phyloP scores from a whole-genome alignment of 768 basidiomycete genomes.

The Strobilomyces dryophilus region DNA sequence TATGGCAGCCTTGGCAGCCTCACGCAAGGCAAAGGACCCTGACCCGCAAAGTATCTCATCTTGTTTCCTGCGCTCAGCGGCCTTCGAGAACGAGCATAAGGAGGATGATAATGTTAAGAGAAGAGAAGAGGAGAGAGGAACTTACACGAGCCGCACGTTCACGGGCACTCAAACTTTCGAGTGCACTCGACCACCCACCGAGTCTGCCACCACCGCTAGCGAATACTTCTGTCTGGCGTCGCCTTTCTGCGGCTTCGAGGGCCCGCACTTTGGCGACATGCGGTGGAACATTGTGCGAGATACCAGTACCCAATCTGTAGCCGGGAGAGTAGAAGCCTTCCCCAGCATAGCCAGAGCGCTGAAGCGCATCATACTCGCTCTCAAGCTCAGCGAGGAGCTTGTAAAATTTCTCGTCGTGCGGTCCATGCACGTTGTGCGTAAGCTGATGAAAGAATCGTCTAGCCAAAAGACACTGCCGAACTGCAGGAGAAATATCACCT shows the following conservation, averaged over 20 bases:
- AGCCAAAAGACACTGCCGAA: not conserved
- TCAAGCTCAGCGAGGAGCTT: constrained; percentile 67
- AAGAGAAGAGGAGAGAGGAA: constrained; percentile 45
- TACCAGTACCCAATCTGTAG: constrained; percentile 56
- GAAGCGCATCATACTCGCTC: constrained; percentile 80
- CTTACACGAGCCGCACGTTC: constrained; percentile 59
- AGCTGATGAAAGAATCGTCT: constrained; percentile 46
- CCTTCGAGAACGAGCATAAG: constrained; percentile 42
- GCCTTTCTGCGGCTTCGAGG: constrained; percentile 76
- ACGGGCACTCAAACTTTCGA: constrained; percentile 49
- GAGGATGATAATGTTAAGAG: not conserved
- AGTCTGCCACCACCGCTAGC: constrained; percentile 56
- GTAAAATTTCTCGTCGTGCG: constrained; percentile 85
- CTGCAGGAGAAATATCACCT: constrained; percentile 42
- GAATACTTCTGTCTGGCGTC: constrained; percentile 42
- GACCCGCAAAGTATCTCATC: constrained; percentile 78
- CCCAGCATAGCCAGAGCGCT: constrained; percentile 78
- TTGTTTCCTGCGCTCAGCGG: constrained; percentile 72
- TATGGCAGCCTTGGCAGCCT: constrained; percentile 66
- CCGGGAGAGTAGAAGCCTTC: constrained; percentile 90
- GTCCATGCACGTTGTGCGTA: constrained; percentile 84
- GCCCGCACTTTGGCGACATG: constrained; percentile 64
- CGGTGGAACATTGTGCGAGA: constrained; percentile 65
- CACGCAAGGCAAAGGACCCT: constrained; percentile 49
- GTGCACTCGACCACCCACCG: constrained; percentile 45